Evolutionary conservation across 2,329 filamentous ascomycete species (phyloP), one percentile per base, ranked within the genome.

Genomic region (Trichoderma guizhouense): DNA sequence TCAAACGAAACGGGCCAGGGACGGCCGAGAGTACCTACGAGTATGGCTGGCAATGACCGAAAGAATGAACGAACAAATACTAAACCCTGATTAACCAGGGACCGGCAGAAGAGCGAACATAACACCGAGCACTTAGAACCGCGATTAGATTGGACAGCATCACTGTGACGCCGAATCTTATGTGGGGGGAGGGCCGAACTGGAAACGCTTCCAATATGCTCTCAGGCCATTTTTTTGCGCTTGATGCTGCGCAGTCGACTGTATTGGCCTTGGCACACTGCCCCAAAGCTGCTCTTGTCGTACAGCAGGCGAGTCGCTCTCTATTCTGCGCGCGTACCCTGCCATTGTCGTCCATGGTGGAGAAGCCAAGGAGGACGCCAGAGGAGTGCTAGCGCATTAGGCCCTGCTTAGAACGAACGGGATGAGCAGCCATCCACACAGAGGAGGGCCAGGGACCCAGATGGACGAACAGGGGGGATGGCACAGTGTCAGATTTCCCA

Each of bases 311-410:
- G 39, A 69, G 57, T 69, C 57, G 30, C 67, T 69, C 55, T 60
- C 55, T 62, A 57, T 47, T 69, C 66, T 69, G 66, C 66, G 39
- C 53, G 66, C 36, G 55, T 61, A 15, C 64, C 67, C 57, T 69
- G 67, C 67, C 55, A 62, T 69, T 69, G 67, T 69, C 57, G 67
- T 69, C 32, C 67, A 53, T 69, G 67, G 67, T 69, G 67, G 67
- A 69, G 67, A 62, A 51, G 55, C 55, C 55, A 60, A 69, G 57
- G 67, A 69, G 39, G 58, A 53, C 39, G 55, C 67, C 36, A 69
- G 32, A 53, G 55, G 32, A 53, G 67, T 53, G 30, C 30, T 69
- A 69, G 57, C 14, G 67, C 67, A 36, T 69, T 69, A 62, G 67
- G 55, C 67, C 67, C 57, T 62, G 67, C n/a, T 62, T 47, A 51